phyloP scores from a whole-genome alignment of 768 basidiomycete genomes.

The Nidula microcarpa region DNA sequence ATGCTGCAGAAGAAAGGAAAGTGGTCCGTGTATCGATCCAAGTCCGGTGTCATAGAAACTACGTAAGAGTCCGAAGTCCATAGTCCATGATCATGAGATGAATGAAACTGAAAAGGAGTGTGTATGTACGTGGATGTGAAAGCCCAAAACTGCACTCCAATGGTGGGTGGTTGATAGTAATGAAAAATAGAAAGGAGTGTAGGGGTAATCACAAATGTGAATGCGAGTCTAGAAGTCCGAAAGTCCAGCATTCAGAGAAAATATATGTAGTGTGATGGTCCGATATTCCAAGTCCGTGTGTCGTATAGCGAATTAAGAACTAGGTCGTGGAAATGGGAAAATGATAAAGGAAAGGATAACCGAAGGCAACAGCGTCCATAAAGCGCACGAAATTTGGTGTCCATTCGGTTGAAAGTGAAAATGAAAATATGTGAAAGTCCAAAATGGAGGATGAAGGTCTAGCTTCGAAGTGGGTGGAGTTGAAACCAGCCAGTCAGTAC shows the following conservation, averaged over 20 bases:
- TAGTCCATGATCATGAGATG: conserved; percentile 11
- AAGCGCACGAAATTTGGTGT: no score
- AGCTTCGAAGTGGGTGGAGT: not conserved
- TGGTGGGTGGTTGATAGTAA: not conserved
- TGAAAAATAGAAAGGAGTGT: not conserved
- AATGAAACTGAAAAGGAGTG: not conserved
- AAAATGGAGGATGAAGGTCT: conserved; percentile 1
- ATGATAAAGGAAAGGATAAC: no score
- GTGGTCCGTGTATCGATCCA: not conserved
- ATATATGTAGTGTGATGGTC: not conserved
- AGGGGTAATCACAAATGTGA: not conserved
- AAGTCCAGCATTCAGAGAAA: conserved; percentile 4
- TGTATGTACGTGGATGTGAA: not conserved
- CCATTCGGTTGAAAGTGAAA: no score
- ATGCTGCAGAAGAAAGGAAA: conserved; percentile 2
- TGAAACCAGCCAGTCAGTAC: no score
- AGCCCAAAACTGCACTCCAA: not conserved
- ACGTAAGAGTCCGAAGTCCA: conserved; percentile 4
- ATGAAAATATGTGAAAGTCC: no score
- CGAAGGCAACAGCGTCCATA: not conserved
- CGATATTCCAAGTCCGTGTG: not conserved
- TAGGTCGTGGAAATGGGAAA: no score
- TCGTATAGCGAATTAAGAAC: no score
- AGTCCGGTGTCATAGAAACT: not conserved
- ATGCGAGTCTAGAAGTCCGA: conserved; percentile 3